Evolutionary conservation across 1,284 basidiomycete species (phyloP), one percentile per base, ranked within the genome.

Genomic region (Trichosporon sp.): DNA sequence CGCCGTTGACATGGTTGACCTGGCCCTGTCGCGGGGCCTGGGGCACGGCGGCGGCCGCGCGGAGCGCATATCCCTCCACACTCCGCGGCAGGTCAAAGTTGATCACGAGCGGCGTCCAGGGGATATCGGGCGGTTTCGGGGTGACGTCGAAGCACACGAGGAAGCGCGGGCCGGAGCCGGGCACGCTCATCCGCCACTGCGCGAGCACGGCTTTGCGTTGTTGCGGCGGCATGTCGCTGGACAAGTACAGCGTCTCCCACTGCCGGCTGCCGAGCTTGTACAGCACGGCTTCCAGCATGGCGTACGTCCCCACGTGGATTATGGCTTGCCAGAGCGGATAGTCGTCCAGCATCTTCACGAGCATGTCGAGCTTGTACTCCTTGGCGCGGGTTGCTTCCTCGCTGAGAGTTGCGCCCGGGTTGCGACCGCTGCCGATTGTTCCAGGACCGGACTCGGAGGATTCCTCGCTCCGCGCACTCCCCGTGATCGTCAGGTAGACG

Each of bases 351-450:
- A 98, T 86, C 82, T 98, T 96, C 31, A 92, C 90, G 43, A 99
- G 87, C 16, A 94, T 95, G 79, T 99, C 96, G 67, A 99, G 86
- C 85, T 99, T 99, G 93, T 95, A 98, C 84, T 98, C 96, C 74
- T 93, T 89, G 46, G 94, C 94, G 81, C 94, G 92, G 12, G 90
- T 89, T 63, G 90, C 93, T 84, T 96, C 94, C 12, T 92, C 91
- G 81, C 77, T 83, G 11, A 90, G 89, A 0, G 78, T 75, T 3
- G 89, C 88, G 4, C 71, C 71, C 2, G 75, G 73, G 31, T 73
- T 78, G 68, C 94, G 87, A 12, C 94, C 93, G 31, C 93, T 94
- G 19, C 94, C 94, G 75, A 95, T 94, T 66, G 94, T 95, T 10
- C 94, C 94, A 38, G 92, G 87, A 4, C 94, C 93, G 38, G 87